Percentiles rank a stretch among this genome's conserved stretches.
Conservation (phyloP, 176 grass and related monocot genomes). For the Carex scoparia region DNA sequence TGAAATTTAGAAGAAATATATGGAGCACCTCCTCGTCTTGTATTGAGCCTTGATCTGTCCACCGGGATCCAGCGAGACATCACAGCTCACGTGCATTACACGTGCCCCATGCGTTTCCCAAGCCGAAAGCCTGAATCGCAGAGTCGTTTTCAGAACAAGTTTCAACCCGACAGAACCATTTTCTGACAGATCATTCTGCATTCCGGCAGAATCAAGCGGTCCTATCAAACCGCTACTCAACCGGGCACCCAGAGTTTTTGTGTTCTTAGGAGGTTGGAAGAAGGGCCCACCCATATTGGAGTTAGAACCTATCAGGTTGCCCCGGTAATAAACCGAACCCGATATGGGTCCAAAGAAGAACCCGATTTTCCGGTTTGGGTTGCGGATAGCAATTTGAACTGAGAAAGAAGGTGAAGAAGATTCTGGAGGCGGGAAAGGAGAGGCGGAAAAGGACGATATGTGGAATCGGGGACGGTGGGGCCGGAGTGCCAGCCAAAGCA, state of each 20-base stretch:
- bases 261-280: constrained; percentile 58
- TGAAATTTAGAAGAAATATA: constrained; percentile 55
- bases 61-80: constrained; percentile 50
- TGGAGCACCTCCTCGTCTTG: constrained; percentile 48
- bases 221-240: constrained; percentile 25
- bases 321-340: constrained; percentile 47
- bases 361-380: constrained; percentile 61
- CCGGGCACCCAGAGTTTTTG: constrained; percentile 22
- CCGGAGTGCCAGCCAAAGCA: constrained; percentile 60
- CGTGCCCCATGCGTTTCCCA: constrained; percentile 50
- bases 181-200: constrained; percentile 25
- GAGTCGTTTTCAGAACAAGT: constrained; percentile 46
- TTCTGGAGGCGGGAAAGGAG: constrained; percentile 29
- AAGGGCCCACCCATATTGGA: constrained; percentile 30
- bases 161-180: constrained; percentile 36
- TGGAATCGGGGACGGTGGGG: constrained; percentile 89
- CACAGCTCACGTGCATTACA: constrained; percentile 56
- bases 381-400: constrained; percentile 45
- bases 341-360: constrained; percentile 53
- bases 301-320: constrained; percentile 31
- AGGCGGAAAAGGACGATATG: constrained; percentile 42
- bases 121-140: constrained; percentile 49
- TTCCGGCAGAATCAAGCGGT: neutral
- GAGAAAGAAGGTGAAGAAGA: constrained; percentile 26
- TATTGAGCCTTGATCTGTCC: constrained; percentile 36